Conservation (phyloP, 1,284 basidiomycete species). For the Chalciporus sp. region DNA sequence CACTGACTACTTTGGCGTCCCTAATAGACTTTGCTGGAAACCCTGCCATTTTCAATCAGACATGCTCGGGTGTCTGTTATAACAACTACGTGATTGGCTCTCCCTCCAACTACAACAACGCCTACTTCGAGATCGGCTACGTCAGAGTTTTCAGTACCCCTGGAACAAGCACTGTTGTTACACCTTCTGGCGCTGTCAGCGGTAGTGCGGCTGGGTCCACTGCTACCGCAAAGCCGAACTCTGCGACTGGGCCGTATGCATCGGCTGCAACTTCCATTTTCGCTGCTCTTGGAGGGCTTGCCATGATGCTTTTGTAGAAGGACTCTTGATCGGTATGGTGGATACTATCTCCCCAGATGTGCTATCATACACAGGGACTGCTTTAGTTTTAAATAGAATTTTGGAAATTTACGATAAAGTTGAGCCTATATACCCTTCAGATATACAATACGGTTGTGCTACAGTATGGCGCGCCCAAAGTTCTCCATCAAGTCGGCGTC, state of each 20-base stretch:
- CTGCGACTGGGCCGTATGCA: conserved; percentile 8
- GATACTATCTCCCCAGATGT: too few relatives aligned
- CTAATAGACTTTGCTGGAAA: conserved; percentile 40
- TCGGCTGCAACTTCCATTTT: conserved; percentile 13
- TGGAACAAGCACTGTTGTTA: conserved; percentile 24
- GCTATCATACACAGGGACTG: too few relatives aligned
- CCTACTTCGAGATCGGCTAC: conserved; percentile 76
- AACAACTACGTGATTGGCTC: conserved; percentile 74
- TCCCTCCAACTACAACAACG: conserved; percentile 65
- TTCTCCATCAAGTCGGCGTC: too few relatives aligned
- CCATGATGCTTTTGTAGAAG: conserved; percentile 15
- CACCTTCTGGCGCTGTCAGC: conserved; percentile 22
- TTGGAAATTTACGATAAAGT: too few relatives aligned
- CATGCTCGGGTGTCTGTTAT: conserved; percentile 70
- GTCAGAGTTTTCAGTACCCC: conserved; percentile 54
- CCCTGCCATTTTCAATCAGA: conserved; percentile 57
- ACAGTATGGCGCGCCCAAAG: too few relatives aligned
- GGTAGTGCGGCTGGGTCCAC: conserved; percentile 16
- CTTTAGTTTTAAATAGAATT: too few relatives aligned
- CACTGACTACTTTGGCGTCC: too few relatives aligned
- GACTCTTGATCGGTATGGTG: background rate
- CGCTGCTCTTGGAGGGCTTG: conserved; percentile 18
- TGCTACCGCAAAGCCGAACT: conserved; percentile 10
- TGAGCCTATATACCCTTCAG: too few relatives aligned
- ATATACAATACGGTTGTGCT: too few relatives aligned